A percentile compares a stretch with the other conserved stretches of the same genome.
Conservation (phyloP, 257 asterid species). For the Solanum chmielewskii region DNA sequence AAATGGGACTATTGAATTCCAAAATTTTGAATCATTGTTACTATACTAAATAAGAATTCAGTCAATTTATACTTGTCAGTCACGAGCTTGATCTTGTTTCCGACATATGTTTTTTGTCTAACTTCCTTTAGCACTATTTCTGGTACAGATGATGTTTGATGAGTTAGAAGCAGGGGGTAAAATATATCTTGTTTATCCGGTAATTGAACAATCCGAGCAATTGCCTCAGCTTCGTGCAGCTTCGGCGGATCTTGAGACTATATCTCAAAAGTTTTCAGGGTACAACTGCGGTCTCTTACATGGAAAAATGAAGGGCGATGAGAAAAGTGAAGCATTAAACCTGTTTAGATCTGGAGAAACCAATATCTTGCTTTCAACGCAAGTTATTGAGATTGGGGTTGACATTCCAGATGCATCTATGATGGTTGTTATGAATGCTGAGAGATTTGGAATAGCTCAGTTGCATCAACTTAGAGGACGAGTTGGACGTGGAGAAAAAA, state of each 20-base stretch:
- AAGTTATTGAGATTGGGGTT: slow-evolving; percentile 90
- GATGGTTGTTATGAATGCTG: slow-evolving; percentile 99
- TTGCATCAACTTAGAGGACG: slow-evolving; percentile 92
- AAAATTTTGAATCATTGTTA: background rate
- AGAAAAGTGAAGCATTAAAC: slow-evolving; percentile 67
- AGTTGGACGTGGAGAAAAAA: slow-evolving; percentile 87
- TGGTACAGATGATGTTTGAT: slow-evolving; percentile 70
- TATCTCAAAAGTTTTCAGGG: slow-evolving; percentile 43
- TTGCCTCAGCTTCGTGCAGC: slow-evolving; percentile 93
- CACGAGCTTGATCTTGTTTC: background rate
- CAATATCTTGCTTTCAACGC: slow-evolving; percentile 73
- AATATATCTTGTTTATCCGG: slow-evolving; percentile 72
- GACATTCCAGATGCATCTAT: slow-evolving; percentile 94
- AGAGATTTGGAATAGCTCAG: slow-evolving; percentile 89
- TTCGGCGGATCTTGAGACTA: slow-evolving; percentile 59
- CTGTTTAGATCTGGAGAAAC: slow-evolving; percentile 71
- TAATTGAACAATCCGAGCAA: slow-evolving; percentile 82
- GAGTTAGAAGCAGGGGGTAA: slow-evolving; percentile 76
- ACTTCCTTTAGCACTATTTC: background rate
- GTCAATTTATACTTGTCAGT: background rate
- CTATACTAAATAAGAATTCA: background rate
- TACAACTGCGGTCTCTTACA: slow-evolving; percentile 75
- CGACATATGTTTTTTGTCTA: background rate
- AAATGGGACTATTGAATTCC: background rate
- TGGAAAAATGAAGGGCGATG: slow-evolving; percentile 78